A percentile compares a stretch with the other conserved stretches of the same genome.
Conservation (phyloP, 2,329 filamentous ascomycete species). For the Aspergillus vadensis region DNA sequence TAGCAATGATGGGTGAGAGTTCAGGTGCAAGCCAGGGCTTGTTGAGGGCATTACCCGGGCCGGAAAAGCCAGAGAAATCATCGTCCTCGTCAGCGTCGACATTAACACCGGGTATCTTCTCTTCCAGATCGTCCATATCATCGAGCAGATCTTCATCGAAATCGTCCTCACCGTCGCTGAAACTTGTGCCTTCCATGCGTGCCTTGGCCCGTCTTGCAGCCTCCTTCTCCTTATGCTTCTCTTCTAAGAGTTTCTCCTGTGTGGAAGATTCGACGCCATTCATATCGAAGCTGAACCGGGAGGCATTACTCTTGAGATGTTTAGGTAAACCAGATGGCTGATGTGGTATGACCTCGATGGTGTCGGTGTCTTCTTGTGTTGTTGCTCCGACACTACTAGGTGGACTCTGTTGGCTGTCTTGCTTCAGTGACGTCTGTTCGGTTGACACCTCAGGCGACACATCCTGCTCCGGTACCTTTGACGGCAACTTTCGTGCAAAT, state of each 20-base stretch:
- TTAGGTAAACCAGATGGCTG: constrained; percentile 43
- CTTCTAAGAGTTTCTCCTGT: constrained; percentile 64
- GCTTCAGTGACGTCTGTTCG: constrained; percentile 12
- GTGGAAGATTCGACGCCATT: constrained; percentile 58
- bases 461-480: constrained; percentile 31
- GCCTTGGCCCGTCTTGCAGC: constrained; percentile 42
- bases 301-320: constrained; percentile 59
- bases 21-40: constrained; percentile 39
- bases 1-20: constrained; percentile 40
- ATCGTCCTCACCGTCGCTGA: constrained; percentile 48
- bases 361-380: constrained; percentile 29
- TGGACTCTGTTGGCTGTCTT: constrained; percentile 11
- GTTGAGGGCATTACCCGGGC: constrained; percentile 26
- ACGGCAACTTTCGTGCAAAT: constrained; percentile 48
- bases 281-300: constrained; percentile 67
- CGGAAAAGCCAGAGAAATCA: constrained; percentile 35
- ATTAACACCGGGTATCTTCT: constrained; percentile 52
- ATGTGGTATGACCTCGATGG: constrained; percentile 33
- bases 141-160: constrained; percentile 48
- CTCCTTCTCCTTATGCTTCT: constrained; percentile 61
- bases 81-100: constrained; percentile 48
- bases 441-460: constrained; percentile 11
- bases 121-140: constrained; percentile 49
- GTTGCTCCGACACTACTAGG: constrained; percentile 2
- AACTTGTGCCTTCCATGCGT: constrained; percentile 33